Base-by-base conservation (phyloP, 2,329 filamentous ascomycete species). In the Myotisia sp. region DNA sequence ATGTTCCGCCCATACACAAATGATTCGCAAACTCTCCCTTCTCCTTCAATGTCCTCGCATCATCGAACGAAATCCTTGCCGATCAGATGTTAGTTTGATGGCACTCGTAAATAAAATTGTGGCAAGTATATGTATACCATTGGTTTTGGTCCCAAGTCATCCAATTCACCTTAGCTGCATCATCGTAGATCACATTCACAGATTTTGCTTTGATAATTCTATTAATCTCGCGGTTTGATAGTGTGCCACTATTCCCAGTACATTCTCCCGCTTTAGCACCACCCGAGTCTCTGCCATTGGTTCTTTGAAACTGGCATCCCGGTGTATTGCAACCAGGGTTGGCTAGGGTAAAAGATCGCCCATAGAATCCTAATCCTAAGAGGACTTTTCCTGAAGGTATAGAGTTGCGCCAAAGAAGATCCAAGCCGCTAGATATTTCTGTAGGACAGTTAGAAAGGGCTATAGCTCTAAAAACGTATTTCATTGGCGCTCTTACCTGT, bases 151-250 rank as follows among this genome's bases (percentile, higher is more conserved):
- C 34, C 29, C 30, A 40, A 6, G 29, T 22, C 12, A 37, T 34
- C 14, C 22, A 40, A 6, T 33, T 33, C 6, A 40, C 34, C 6
- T 14, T 34, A 4, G 37, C 37, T 5, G 29, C 26, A 12, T 33
- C 18, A 23, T 40, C 32, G 19, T 34, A 26, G 10, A 30, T 26
- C 3, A 31, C 18, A 14, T 29, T 16, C 2, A 20, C 20, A 5
- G 21, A 31, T 23, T 26, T 30, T 10, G 20, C 6, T 24, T 27
- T 38, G 2, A 40, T n/a, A 20, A 57, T 52, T 7, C 48, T 37
- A 14, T 44, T 40, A 29, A 59, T 55, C 42, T 62, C 59, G 12
- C 43, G 39, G 12, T 48, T 42, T 1, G 47, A 44, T n/a, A 60
- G 36, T 2, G 53, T 43, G 22, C 37, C 40, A 10, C 34, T 37